Base-by-base conservation (phyloP, 345 rosid species). In the Clarkia xantiana region DNA sequence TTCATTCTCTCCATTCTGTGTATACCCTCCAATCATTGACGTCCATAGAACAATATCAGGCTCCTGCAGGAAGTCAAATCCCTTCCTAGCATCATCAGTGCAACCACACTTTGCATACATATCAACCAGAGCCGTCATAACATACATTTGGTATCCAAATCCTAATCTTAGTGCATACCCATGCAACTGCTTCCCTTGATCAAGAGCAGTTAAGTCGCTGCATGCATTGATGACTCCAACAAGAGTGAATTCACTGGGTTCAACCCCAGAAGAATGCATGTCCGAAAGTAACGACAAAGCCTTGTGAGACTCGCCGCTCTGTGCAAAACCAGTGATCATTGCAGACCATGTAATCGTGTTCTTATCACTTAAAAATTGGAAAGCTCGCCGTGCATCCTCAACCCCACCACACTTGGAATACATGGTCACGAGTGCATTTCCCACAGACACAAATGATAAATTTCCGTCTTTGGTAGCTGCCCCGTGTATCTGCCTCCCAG, bases 281-380 rank as follows among this genome's bases (percentile, higher is more conserved):
- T 44, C 58, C 10, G 73, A 71, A 62, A 84, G 81, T 45, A 88
- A 66, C 47, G 61, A 58, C 48, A 84, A 41, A 41, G 58, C 52
- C 34, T 60, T 13, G 12, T 15, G 22, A 17, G 58, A 53, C 11
- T 39, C 47, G 10, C 93, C 94, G 50, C 66, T 73, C 66, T 88
- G 97, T 48, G 93, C 77, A 73, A 68, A 84, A 15, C 94, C 89
- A 44, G 94, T 84, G 56, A 82, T 71, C 78, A 88, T 81, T 1
- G 93, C 93, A 0, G 97, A 84, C 97, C 97, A 88, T 1, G 97
- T 81, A 41, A 88, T 74, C 6, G 82, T 61, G 62, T 79, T 76
- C 75, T 65, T 84, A 45, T 67, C 79, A 53, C 52, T 71, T 9
- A 81, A 79, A 44, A 64, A 71, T 60, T 80, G 74, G 70, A 88